Base-by-base conservation (phyloP, 2,329 filamentous ascomycete species). In the Monosporascus sp. region DNA sequence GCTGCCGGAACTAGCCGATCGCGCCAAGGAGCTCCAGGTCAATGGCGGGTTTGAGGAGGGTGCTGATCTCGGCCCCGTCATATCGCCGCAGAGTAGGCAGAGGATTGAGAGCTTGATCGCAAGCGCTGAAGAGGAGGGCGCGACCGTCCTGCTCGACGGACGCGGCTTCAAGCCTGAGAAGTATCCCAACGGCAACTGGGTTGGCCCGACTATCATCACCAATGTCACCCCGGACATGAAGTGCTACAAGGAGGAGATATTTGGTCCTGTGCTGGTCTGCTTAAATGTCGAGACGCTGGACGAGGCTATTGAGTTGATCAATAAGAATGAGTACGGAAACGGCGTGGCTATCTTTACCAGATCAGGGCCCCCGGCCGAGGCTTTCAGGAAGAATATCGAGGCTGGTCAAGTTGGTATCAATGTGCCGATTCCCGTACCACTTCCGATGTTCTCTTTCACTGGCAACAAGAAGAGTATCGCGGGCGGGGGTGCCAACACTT, bases 391-490 rank as follows among this genome's bases (percentile, higher is more conserved):
- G 67, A 82, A 88, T 68, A 91, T 94, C 63, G 87, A 94, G 75
- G 88, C 89, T 51, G 89, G 89, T 24, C 89, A 94, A 76, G 86
- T 94, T 14, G 89, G 89, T 48, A 88, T 94, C 76, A 94, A 94
- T 64, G 88, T 92, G 11, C 87, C 87, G 20, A 91, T 91, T 65
- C 88, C 82, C 45, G 84, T 87, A 55, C 85, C 85, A 16, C 73
- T 88, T 62, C 84, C 85, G 67, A 86, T 87, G 79, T 88, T 87
- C 72, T 85, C 81, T 52, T 88, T 88, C 70, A 88, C 85, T 27
- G 85, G 84, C 45, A 88, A 88, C 77, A 93, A 99, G 86, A 92
- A 88, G 80, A 91, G 86, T 66, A 80, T 97, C 53, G 94, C 94
- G 1, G 94, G 93, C 52, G 92, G 92, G 50, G 93, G 94, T 56